Conservation (phyloP, 2,329 filamentous ascomycete species). For the Dactylonectria estremocensis region DNA sequence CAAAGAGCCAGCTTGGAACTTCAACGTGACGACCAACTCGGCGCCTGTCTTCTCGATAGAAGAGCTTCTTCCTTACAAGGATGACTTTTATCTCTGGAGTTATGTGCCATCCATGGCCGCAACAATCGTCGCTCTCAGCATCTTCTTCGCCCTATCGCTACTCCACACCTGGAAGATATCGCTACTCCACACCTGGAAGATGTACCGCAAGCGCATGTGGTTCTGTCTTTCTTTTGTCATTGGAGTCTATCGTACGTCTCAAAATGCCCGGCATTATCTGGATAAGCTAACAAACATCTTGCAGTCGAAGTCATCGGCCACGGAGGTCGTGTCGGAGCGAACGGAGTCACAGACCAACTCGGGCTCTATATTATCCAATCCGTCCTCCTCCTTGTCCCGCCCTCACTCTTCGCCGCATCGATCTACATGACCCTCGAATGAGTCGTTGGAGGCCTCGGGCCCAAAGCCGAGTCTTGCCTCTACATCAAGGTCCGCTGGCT, state of each 20-base stretch:
- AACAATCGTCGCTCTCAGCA: conserved; percentile 57
- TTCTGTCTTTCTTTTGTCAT: conserved; percentile 61
- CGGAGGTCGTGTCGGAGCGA: conserved; percentile 42
- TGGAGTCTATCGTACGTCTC: conserved; percentile 56
- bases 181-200: conserved; percentile 54
- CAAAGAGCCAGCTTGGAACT: too few species aligned
- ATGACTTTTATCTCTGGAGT: conserved; percentile 50
- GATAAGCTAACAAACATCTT: too few species aligned
- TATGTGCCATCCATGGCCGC: conserved; percentile 59
- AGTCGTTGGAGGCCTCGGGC: conserved; percentile 52
- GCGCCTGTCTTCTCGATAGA: background rate
- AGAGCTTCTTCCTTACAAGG: conserved; percentile 31
- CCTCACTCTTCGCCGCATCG: conserved; percentile 57
- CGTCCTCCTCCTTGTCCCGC: conserved; percentile 52
- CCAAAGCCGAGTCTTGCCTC: conserved; percentile 41
- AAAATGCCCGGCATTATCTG: too few species aligned
- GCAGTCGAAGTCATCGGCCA: conserved; percentile 58
- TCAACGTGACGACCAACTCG: too few species aligned
- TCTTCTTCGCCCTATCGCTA: conserved; percentile 58
- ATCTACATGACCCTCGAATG: conserved; percentile 63
- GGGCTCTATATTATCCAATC: conserved; percentile 52
- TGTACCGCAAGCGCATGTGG: conserved; percentile 59
- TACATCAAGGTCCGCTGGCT: conserved; percentile 54
- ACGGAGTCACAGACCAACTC: background rate
- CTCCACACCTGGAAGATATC: conserved; percentile 57